Evolutionary conservation across 106 monocot species (phyloP).

Genomic region (Allium sativum): DNA sequence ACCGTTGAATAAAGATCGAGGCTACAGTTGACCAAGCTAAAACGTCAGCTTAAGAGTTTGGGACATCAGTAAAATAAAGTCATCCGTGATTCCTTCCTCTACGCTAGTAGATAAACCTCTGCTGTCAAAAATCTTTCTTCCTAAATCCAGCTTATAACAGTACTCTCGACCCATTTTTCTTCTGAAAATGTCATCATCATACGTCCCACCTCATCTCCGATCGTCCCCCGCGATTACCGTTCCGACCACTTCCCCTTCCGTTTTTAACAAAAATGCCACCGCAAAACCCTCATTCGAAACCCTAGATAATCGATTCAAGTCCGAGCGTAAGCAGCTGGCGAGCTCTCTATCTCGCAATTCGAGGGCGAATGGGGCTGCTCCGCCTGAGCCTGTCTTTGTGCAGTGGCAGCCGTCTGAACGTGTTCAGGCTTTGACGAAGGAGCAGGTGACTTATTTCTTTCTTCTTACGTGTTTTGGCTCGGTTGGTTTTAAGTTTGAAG

Average conservation of each 20-base stretch:
- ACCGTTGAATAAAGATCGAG: too few species aligned
- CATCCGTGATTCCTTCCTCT: too few species aligned
- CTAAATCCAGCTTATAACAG: too few species aligned
- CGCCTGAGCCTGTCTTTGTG: conserved; percentile 28
- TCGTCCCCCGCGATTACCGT: neutral
- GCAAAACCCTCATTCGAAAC: conserved; percentile 16
- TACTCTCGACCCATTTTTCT: too few species aligned
- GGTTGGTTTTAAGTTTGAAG: too few species aligned
- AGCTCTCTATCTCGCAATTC: neutral
- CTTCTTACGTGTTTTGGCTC: too few species aligned
- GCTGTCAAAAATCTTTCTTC: too few species aligned
- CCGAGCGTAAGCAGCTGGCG: neutral
- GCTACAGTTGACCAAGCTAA: too few species aligned
- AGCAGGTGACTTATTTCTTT: conserved; percentile 16
- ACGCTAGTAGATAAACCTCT: too few species aligned
- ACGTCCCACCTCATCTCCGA: conserved; percentile 41
- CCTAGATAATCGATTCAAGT: conserved; percentile 4
- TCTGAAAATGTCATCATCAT: conserved; percentile 12
- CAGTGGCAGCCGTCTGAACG: conserved; percentile 45
- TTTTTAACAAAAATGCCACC: conserved; percentile 7
- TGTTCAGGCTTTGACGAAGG: conserved; percentile 17
- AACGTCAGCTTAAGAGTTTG: too few species aligned
- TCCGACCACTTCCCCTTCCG: conserved; percentile 7
- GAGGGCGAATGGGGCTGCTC: neutral
- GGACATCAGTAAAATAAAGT: too few species aligned